A percentile compares a stretch with the other conserved stretches of the same genome.
Conservation (phyloP, 2,329 filamentous ascomycete genomes). For the Massarina eburnea region DNA sequence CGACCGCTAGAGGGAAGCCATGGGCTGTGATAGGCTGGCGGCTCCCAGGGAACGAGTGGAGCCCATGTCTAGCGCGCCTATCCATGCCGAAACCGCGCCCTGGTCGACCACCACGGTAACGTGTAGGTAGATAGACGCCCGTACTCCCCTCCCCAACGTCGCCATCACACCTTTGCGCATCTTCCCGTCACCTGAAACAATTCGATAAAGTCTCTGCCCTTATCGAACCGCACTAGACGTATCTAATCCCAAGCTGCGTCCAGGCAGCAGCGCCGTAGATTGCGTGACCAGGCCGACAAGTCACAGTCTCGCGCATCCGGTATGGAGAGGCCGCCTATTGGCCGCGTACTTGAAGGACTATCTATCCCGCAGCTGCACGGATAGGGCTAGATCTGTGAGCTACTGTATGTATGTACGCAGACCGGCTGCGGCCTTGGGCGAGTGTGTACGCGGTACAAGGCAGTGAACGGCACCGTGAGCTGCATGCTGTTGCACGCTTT, state of each 20-base stretch:
- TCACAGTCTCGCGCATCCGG: slow-evolving; percentile 16
- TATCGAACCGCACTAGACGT: background rate
- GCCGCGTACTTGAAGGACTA: slow-evolving; percentile 16
- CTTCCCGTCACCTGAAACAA: slow-evolving; percentile 10
- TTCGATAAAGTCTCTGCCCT: slow-evolving; percentile 3
- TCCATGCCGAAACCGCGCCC: slow-evolving; percentile 10
- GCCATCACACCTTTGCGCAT: background rate
- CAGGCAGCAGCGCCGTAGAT: slow-evolving; percentile 17
- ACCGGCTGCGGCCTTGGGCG: no score
- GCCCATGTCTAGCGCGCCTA: slow-evolving; percentile 7
- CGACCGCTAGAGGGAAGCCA: slow-evolving; percentile 10
- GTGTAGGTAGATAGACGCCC: slow-evolving; percentile 11
- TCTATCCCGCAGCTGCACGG: slow-evolving; percentile 5
- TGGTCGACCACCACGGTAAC: slow-evolving; percentile 6
- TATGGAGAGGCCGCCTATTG: slow-evolving; percentile 15
- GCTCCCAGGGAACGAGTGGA: slow-evolving; percentile 14
- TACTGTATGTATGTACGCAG: no score
- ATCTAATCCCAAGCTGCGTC: slow-evolving; percentile 2
- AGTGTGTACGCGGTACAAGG: no score
- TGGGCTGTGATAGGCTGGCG: slow-evolving; percentile 17
- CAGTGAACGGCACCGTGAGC: no score
- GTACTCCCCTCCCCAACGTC: background rate
- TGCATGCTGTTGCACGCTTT: no score
- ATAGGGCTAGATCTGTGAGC: no score
- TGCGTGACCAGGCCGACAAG: slow-evolving; percentile 15